Evolutionary conservation across 345 rosid species (phyloP), one percentile per base, ranked within the genome.

Genomic region (Eucalyptus cloeziana): DNA sequence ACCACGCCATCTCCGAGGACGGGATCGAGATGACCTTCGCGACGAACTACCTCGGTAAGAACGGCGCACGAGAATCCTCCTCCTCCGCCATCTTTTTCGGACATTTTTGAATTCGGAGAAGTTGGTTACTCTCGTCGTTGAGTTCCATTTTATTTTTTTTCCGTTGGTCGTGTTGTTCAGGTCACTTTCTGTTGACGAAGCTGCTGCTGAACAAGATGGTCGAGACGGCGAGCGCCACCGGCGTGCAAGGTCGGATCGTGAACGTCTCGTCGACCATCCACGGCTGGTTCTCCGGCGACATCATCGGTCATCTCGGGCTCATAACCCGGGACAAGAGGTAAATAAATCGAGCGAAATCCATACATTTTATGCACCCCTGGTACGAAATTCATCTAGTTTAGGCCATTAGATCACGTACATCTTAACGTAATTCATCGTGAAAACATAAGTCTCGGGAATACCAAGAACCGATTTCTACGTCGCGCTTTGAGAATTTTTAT

Each of bases 11-110:
- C 86, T 95, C 99, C 15, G 99, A 97, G 91, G 99, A 98, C 91
- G 99, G 99, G 85, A 93, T 98, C 91, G 99, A 98, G 96, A 96
- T 98, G 99, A 96, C 98, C 67, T 97, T 98, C 88, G 99, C 98
- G 4, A 98, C 99, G 88, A 98, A 98, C 91, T 97, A 97, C 89
- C 94, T 97, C 5, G 99, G 99, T 98, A 93, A 91, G 13, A 21
- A 45, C 56, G 17, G 5, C 51, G n/a, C 31, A 67, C 50, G 45
- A 16, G 22, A 13, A 31, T 25, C 37, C 22, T 58, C n/a, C 8
- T 54, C 80, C 49, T 56, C 30, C 13, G 13, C 47, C 31, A 16
- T 22, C 22, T 25, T 67, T 27, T 67, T 22, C 16, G 24, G 52
- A 24, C 4, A 13, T 87, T 49, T 22, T 67, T 7, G 7, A 40